A percentile compares a stretch with the other conserved stretches of the same genome.
Conservation (phyloP, 768 basidiomycete genomes). For the Cystofilobasidium macerans region DNA sequence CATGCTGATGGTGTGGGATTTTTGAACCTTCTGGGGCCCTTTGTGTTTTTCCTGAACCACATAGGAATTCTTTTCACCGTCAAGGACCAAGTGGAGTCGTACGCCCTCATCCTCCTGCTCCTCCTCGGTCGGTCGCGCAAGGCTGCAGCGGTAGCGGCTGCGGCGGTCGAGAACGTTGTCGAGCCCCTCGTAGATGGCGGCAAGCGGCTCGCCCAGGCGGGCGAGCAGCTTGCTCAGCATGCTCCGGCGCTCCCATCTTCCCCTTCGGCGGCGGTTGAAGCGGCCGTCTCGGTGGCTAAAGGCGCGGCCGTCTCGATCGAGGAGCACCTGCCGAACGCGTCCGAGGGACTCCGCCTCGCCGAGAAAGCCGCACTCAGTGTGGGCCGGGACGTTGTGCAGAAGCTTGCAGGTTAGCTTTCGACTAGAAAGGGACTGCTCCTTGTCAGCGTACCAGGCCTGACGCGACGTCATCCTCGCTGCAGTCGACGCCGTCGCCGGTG, state of each 20-base stretch:
- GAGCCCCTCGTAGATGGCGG: no score
- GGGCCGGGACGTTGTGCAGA: conserved; percentile 22
- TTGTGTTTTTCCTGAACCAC: background rate
- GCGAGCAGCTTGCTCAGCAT: no score
- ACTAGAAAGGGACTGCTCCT: no score
- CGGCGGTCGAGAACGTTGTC: background rate
- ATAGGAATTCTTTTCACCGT: conserved; percentile 73
- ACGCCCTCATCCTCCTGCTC: conserved; percentile 52
- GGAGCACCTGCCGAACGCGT: background rate
- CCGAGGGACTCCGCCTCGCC: background rate
- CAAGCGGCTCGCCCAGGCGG: no score
- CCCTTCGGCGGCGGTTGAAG: no score
- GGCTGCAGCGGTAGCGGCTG: background rate
- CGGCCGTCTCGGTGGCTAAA: no score
- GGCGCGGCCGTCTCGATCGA: background rate
- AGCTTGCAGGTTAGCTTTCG: no score
- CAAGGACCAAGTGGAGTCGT: conserved; percentile 92
- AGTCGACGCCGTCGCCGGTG: background rate
- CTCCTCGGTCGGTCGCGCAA: conserved; percentile 1
- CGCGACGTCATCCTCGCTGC: no score
- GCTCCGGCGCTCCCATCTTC: no score
- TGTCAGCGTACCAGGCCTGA: no score
- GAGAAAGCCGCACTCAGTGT: background rate
- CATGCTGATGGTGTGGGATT: background rate
- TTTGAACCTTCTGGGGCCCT: background rate